Evolutionary conservation across 345 rosid genomes (phyloP).

Genomic region (Boechera divaricarpa): DNA sequence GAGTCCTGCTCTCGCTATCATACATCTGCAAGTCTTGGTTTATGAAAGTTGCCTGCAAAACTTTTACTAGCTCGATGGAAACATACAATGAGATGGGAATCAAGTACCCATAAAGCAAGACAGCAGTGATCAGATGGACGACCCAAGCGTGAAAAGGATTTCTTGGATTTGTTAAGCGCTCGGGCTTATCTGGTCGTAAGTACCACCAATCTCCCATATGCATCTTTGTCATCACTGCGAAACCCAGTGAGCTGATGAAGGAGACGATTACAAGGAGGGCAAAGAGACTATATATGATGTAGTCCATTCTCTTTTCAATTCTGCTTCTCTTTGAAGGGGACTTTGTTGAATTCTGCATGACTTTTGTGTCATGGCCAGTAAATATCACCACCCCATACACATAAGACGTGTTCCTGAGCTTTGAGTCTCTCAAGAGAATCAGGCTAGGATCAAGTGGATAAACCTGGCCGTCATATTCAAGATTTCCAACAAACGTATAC

Average conservation of each 20-base stretch:
- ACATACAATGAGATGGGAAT: conserved; percentile 84
- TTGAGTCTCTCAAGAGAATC: conserved; percentile 75
- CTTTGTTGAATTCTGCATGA: conserved; percentile 60
- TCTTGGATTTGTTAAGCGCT: conserved; percentile 52
- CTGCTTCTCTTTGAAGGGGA: conserved; percentile 76
- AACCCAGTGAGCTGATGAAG: conserved; percentile 56
- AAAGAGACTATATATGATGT: conserved; percentile 67
- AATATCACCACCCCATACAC: conserved; percentile 74
- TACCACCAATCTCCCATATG: conserved; percentile 72
- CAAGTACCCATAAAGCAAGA: conserved; percentile 71
- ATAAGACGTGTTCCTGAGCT: conserved; percentile 72
- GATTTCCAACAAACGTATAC: conserved; percentile 71
- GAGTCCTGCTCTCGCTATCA: conserved; percentile 59
- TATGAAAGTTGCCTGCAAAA: conserved; percentile 70
- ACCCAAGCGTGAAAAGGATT: conserved; percentile 51
- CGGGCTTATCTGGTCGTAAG: conserved; percentile 49
- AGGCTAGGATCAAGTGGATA: conserved; percentile 63
- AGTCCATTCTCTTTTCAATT: conserved; percentile 74
- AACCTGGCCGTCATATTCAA: conserved; percentile 54
- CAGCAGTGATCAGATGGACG: conserved; percentile 59
- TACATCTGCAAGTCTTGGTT: conserved; percentile 68
- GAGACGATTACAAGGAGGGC: conserved; percentile 59
- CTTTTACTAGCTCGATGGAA: conserved; percentile 76
- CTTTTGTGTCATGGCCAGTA: conserved; percentile 74
- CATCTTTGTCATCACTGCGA: conserved; percentile 44